Conservation (phyloP, 495 filamentous ascomycete genomes). For the Hamigera avellanea region DNA sequence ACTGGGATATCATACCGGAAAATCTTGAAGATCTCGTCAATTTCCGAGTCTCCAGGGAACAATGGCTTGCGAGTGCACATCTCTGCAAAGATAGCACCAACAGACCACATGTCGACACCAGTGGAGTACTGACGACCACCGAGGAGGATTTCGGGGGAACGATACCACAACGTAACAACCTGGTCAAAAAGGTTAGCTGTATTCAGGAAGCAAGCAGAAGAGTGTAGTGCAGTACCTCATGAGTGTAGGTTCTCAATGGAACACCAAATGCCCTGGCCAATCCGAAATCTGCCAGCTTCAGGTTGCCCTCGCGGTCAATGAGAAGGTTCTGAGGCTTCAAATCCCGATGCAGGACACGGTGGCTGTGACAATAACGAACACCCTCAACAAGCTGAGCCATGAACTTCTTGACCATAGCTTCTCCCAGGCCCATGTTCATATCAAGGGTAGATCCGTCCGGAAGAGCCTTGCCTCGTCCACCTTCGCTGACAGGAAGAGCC, state of each 20-base stretch:
- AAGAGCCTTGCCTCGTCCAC: conserved; percentile 77
- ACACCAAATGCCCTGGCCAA: conserved; percentile 94
- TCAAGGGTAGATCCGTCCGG: conserved; percentile 65
- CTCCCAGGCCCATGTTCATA: conserved; percentile 67
- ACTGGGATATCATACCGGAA: conserved; percentile 55
- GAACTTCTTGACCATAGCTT: conserved; percentile 92
- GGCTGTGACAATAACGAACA: conserved; percentile 90
- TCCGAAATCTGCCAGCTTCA: conserved; percentile 97
- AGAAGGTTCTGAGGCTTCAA: conserved; percentile 97
- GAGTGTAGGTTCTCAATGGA: conserved; percentile 90
- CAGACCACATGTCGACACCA: conserved; percentile 98
- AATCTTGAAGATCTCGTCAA: conserved; percentile 99
- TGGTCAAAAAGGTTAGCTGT: conserved; percentile 13
- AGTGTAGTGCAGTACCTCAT: conserved; percentile 49
- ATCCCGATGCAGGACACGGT: conserved; percentile 89
- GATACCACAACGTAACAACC: conserved; percentile 98
- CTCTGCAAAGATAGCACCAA: conserved; percentile 97
- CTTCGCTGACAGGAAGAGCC: conserved; percentile 79
- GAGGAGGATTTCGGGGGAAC: conserved; percentile 93
- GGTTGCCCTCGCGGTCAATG: conserved; percentile 86
- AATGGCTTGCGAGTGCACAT: conserved; percentile 98
- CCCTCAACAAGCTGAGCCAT: conserved; percentile 90
- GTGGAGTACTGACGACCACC: conserved; percentile 97
- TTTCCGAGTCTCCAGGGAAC: conserved; percentile 96
- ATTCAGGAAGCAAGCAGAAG: not conserved